Evolutionary conservation across 768 basidiomycete species (phyloP).

Genomic region (Suillus placidus): DNA sequence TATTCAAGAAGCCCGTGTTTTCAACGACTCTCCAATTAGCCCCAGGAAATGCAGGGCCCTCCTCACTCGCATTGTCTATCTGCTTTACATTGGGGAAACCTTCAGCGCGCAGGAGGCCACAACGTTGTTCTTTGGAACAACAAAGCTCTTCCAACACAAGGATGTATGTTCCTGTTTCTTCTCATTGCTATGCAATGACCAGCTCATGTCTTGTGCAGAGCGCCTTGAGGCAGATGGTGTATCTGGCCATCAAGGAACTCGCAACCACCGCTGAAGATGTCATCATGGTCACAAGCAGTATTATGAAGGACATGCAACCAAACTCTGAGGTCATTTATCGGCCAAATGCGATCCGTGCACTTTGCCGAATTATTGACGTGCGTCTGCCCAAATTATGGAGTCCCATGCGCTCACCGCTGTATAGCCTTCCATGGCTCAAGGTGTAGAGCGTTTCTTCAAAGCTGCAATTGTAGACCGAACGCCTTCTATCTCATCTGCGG

Average conservation of each 20-base stretch:
- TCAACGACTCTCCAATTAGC: slow-evolving; percentile 99
- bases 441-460: slow-evolving; percentile 98
- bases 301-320: slow-evolving; percentile 99
- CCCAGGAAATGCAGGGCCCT: slow-evolving; percentile 96
- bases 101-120: slow-evolving; percentile 97
- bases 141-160: slow-evolving; percentile 98
- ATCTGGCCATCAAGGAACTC: slow-evolving; percentile 97
- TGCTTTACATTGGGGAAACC: slow-evolving; percentile 94
- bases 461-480: slow-evolving; percentile 98
- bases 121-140: slow-evolving; percentile 97
- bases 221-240: slow-evolving; percentile 96
- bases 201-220: slow-evolving; percentile 52
- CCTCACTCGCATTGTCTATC: slow-evolving; percentile 94
- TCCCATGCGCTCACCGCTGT: slow-evolving; percentile 39
- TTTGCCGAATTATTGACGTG: slow-evolving; percentile 97
- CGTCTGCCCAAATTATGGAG: slow-evolving; percentile 40
- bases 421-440: slow-evolving; percentile 99
- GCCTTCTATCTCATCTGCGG: slow-evolving; percentile 93
- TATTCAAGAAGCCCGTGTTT: slow-evolving; percentile 96
- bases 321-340: slow-evolving; percentile 98
- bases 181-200: not conserved
- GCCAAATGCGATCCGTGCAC: slow-evolving; percentile 94
- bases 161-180: slow-evolving; percentile 67
- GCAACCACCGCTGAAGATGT: slow-evolving; percentile 96
- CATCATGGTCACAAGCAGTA: slow-evolving; percentile 98